Conservation (phyloP, 345 rosid species). For the Anastatica hierochuntica region DNA sequence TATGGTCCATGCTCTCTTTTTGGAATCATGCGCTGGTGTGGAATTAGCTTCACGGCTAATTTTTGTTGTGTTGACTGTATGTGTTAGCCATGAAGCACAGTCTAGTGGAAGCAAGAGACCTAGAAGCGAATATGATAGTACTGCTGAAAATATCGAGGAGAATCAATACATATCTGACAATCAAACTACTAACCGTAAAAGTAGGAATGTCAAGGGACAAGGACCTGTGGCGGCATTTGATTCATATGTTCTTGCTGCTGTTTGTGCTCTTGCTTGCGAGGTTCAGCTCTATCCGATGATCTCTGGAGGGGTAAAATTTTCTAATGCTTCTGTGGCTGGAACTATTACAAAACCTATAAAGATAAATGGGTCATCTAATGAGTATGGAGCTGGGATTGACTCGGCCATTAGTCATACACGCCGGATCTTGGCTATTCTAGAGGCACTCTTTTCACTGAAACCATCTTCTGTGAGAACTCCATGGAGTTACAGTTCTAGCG, state of each 20-base stretch:
- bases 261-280: conserved; percentile 95
- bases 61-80: conserved; percentile 89
- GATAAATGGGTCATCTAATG: conserved; percentile 48
- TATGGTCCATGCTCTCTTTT: conserved; percentile 91
- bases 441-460: conserved; percentile 88
- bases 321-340: conserved; percentile 29
- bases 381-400: conserved; percentile 48
- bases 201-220: conserved; percentile 52
- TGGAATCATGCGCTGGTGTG: conserved; percentile 80
- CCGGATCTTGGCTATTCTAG: conserved; percentile 78
- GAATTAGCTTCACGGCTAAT: conserved; percentile 93
- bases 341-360: conserved; percentile 40
- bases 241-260: conserved; percentile 92
- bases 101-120: conserved; percentile 61
- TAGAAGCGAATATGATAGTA: conserved; percentile 40
- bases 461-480: conserved; percentile 90
- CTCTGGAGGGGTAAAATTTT: conserved; percentile 44
- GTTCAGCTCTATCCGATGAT: conserved; percentile 80
- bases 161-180: conserved; percentile 27
- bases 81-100: conserved; percentile 97
- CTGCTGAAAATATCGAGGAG: conserved; percentile 34
- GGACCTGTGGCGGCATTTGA: conserved; percentile 98
- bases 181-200: conserved; percentile 33
- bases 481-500: conserved; percentile 91
- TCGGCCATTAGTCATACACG: conserved; percentile 83